Conservation (phyloP, 23 red algal genomes). For the Gracilaria domingensis region DNA sequence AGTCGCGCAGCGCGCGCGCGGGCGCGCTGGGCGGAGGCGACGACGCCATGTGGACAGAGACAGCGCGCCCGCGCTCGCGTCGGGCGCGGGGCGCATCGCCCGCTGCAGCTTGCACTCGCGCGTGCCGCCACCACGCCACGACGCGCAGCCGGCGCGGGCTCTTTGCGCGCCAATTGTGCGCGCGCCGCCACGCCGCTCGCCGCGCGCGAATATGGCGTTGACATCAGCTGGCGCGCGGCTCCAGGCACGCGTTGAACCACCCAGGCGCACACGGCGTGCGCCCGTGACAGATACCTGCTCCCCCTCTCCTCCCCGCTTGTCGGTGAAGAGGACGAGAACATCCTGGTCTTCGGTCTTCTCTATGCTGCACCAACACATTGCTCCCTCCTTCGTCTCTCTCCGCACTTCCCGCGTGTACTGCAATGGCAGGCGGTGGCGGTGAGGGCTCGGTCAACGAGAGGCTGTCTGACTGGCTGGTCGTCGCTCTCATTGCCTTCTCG, state of each 20-base stretch:
- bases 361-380: too few species aligned
- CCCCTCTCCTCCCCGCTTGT: background rate
- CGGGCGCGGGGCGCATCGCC: background rate
- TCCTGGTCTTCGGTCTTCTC: background rate
- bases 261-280: background rate
- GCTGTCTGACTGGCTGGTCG: too few species aligned
- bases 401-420: too few species aligned
- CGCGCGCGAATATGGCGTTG: too few species aligned
- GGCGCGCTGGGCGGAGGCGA: slow-evolving; percentile 52
- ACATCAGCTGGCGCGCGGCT: too few species aligned
- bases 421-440: background rate
- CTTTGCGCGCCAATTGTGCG: too few species aligned
- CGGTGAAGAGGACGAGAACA: background rate
- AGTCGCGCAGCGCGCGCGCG: slow-evolving; percentile 29
- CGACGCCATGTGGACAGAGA: slow-evolving; percentile 46
- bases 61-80: background rate
- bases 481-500: slow-evolving; percentile 56
- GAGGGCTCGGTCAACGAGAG: background rate
- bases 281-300: background rate
- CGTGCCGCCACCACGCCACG: background rate
- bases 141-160: too few species aligned
- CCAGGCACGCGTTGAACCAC: too few species aligned
- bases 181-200: too few species aligned
- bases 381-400: too few species aligned
- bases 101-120: background rate